Evolutionary conservation across 2,329 filamentous ascomycete genomes (phyloP), one percentile per base, ranked within the genome.

Genomic region (Aspergillus sp.): DNA sequence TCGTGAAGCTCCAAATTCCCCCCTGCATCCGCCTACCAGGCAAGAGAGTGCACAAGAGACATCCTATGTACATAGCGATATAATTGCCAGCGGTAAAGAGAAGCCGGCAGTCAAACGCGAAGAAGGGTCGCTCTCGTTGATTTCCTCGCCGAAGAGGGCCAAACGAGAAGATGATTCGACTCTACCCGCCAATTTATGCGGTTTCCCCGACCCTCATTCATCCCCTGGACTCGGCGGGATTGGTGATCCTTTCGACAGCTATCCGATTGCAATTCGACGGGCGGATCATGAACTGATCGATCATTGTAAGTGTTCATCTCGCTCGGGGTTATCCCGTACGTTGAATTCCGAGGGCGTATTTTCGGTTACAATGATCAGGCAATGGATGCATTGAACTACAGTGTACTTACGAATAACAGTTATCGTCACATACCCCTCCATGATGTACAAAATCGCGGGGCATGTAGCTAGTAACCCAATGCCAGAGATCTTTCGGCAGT

Each of bases 381-480:
- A n/a, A n/a, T n/a, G n/a, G n/a, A n/a, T n/a, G n/a, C n/a, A n/a
- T n/a, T n/a, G n/a, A n/a, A n/a, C n/a, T n/a, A n/a, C n/a, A n/a
- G n/a, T n/a, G 24, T 30, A 36, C 50, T 53, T 34, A 53, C 43
- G 22, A 15, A 28, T 31, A 28, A 17, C 14, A 55, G 52, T 52
- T 43, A 44, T 54, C 24, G 45, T 49, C 15, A 52, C 45, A 10
- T 55, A 55, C 34, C 52, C 52, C n/a, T 45, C 51, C 16, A 55
- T 54, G 51, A 55, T 55, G 52, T 55, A 55, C 35, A 55, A 54
- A 32, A 49, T 55, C 35, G 45, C 42, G 31, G 42, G 46, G 24
- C 39, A 43, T 2, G 33, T 48, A 6, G 42, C 48, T 26, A 39
- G 47, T 19, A 54, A 55, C 27, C 52, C 52, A 8, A 49, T 54